Conservation (phyloP, 176 grass and related monocot genomes). For the Phyllostachys edulis region DNA sequence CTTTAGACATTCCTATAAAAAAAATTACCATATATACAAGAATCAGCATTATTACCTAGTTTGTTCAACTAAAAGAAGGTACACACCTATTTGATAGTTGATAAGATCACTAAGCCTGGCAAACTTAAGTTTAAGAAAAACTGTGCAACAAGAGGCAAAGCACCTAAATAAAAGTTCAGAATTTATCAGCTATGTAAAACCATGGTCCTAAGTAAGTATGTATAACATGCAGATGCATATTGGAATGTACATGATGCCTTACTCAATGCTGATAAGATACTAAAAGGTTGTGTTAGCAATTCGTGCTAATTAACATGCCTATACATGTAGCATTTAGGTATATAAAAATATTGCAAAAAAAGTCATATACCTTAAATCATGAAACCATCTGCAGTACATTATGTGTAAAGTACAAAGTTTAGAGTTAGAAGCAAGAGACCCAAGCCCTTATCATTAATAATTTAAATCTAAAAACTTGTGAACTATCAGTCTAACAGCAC, state of each 20-base stretch:
- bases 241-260: neutral
- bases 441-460: neutral
- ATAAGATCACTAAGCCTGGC: neutral
- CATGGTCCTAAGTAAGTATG: neutral
- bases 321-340: neutral
- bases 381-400: neutral
- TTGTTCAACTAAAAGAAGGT: neutral
- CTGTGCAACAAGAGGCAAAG: neutral
- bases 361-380: neutral
- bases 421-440: neutral
- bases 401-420: neutral
- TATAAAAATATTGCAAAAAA: neutral
- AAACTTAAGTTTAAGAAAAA: neutral
- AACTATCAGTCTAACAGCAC: neutral
- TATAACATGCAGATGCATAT: neutral
- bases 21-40: neutral
- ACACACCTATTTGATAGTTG: neutral
- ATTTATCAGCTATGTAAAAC: neutral
- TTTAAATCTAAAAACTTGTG: slow-evolving; percentile 17
- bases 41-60: neutral
- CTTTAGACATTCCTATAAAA: neutral
- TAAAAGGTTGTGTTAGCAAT: neutral
- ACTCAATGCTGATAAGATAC: neutral
- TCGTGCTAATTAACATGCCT: neutral
- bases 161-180: neutral